phyloP scores from a whole-genome alignment of 345 rosid genomes.

The Gossypium longicalyx region DNA sequence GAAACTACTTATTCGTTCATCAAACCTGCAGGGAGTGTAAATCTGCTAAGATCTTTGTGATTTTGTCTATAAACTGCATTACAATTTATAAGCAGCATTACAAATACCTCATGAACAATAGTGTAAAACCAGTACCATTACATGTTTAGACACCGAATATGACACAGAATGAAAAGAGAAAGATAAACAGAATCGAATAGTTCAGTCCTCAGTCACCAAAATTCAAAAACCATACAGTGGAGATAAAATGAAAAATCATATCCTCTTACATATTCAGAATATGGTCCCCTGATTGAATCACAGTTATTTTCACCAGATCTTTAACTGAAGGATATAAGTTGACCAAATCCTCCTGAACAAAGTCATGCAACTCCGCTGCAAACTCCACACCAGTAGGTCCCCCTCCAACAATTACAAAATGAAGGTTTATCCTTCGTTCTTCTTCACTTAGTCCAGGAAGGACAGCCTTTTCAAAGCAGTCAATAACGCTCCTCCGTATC shows the following conservation, averaged over 20 bases:
- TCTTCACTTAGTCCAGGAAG: conserved; percentile 86
- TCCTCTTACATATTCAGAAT: conserved; percentile 70
- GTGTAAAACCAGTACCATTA: no score
- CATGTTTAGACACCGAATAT: neutral
- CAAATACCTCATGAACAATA: neutral
- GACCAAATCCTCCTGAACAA: conserved; percentile 62
- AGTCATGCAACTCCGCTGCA: conserved; percentile 97
- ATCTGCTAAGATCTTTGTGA: neutral
- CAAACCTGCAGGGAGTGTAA: conserved; percentile 50
- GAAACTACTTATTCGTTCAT: conserved; percentile 80
- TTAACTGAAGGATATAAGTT: conserved; percentile 66
- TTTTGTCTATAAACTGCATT: neutral
- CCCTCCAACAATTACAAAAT: conserved; percentile 93
- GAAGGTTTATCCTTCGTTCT: conserved; percentile 69
- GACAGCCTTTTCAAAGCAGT: conserved; percentile 85
- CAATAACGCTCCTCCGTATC: conserved; percentile 73
- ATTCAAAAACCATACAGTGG: neutral
- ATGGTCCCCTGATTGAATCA: conserved; percentile 96
- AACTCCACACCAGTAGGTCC: conserved; percentile 99
- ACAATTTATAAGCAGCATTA: neutral
- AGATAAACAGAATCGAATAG: neutral
- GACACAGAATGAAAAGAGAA: neutral
- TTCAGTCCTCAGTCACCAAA: neutral
- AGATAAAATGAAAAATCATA: neutral
- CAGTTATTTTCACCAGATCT: conserved; percentile 63